These are phyloP conservation scores for Heimioporus sp. DNA, from an alignment of 768 basidiomycete genomes.

Conservation along the genomic window DNA sequence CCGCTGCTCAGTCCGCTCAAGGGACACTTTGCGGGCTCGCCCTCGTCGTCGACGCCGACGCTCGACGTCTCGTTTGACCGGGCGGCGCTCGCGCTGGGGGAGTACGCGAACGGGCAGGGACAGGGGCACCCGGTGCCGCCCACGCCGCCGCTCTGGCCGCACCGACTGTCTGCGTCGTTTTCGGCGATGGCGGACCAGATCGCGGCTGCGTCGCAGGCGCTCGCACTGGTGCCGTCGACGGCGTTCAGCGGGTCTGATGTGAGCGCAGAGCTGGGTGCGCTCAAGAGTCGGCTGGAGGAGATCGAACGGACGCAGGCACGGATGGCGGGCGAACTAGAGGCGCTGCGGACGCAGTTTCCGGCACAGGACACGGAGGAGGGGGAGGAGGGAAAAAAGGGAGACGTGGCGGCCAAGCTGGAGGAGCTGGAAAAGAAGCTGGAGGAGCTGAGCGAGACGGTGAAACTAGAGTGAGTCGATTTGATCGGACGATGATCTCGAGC, in stretches of 20 bases:
- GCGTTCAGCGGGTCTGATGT: constrained; percentile 17
- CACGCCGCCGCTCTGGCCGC: constrained; percentile 26
- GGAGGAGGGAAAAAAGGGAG: constrained; percentile 26
- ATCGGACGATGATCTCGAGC: no score
- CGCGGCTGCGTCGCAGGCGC: constrained; percentile 38
- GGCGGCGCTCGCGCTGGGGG: not conserved
- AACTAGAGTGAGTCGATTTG: constrained; percentile 30
- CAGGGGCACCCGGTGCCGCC: not conserved
- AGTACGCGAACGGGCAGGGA: not conserved
- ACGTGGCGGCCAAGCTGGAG: constrained; percentile 24
- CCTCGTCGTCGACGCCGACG: constrained; percentile 17
- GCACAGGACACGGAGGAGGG: constrained; percentile 11
- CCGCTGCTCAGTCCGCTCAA: not conserved
- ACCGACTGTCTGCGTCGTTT: constrained; percentile 37
- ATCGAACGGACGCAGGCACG: constrained; percentile 34
- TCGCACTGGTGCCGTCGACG: constrained; percentile 28
- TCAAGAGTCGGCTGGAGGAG: constrained; percentile 27
- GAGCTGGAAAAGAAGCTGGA: constrained; percentile 37
- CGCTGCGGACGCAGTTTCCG: constrained; percentile 26
- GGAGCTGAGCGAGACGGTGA: constrained; percentile 28
- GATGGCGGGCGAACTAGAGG: constrained; percentile 32
- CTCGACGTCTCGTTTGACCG: constrained; percentile 17
- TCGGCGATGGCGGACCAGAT: constrained; percentile 41
- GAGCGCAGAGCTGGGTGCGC: constrained; percentile 10
- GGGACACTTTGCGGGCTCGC: not conserved